These are phyloP conservation scores for Pythium dissimile DNA, from an alignment of 352 stramenopile species.

Conservation along the genomic window DNA sequence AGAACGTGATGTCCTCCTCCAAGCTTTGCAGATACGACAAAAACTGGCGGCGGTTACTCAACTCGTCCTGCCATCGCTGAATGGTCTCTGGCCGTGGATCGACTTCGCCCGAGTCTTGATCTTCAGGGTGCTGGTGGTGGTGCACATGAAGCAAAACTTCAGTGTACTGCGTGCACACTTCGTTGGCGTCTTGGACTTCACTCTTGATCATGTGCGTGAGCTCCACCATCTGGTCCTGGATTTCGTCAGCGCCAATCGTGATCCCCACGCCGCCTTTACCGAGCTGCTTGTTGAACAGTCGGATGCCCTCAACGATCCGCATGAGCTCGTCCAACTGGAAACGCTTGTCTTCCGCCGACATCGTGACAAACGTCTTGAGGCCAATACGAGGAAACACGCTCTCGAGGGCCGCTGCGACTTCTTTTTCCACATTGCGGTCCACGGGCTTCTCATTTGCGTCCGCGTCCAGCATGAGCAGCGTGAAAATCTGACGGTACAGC, in stretches of 20 bases:
- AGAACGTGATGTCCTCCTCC: conserved; percentile 89
- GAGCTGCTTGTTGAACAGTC: conserved; percentile 90
- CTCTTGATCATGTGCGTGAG: conserved; percentile 48
- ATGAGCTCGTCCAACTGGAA: conserved; percentile 90
- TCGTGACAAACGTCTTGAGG: conserved; percentile 91
- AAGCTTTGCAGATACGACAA: conserved; percentile 89
- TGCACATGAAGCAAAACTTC: conserved; percentile 77
- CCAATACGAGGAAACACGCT: conserved; percentile 94
- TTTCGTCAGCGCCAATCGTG: conserved; percentile 45
- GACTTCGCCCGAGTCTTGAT: conserved; percentile 19
- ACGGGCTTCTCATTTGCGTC: conserved; percentile 30
- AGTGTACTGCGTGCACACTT: conserved; percentile 78
- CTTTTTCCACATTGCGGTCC: conserved; percentile 75
- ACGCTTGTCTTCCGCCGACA: conserved; percentile 87
- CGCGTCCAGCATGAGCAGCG: conserved; percentile 73
- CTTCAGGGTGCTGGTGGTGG: conserved; percentile 40
- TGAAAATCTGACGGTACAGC: conserved; percentile 90
- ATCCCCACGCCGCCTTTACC: conserved; percentile 87
- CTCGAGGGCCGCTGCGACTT: conserved; percentile 89
- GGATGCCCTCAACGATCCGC: conserved; percentile 91
- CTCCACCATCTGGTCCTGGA: conserved; percentile 47
- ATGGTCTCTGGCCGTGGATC: conserved; percentile 31
- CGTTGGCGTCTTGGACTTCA: conserved; percentile 63
- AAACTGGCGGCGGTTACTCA: conserved; percentile 91
- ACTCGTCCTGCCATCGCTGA: conserved; percentile 88